Percentiles rank a stretch among this genome's conserved stretches.
These are phyloP conservation scores for Drechslerella stenobrocha DNA, from an alignment of 2,329 filamentous ascomycete genomes.

Conservation along the genomic window DNA sequence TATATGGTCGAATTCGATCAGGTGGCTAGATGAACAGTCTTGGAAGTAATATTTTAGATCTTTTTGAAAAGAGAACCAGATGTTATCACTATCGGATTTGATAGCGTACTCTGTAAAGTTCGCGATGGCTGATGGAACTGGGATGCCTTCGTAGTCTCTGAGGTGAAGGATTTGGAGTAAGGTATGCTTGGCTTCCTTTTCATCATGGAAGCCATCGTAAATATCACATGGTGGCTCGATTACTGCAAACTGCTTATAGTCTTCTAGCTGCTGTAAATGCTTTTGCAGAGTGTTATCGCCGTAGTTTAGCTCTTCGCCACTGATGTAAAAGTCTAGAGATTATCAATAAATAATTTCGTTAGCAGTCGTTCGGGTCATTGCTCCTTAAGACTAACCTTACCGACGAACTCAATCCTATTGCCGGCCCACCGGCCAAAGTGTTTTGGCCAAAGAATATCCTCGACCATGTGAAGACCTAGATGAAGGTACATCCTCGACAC, in stretches of 20 bases:
- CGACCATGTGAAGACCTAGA: background rate
- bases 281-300: background rate
- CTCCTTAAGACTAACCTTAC: constrained; percentile 15
- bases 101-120: background rate
- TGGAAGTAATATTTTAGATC: constrained; percentile 20
- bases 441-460: constrained; percentile 13
- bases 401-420: constrained; percentile 8
- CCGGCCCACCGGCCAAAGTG: constrained; percentile 28
- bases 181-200: background rate
- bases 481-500: constrained; percentile 1
- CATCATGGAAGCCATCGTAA: background rate
- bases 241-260: background rate
- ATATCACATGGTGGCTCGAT: background rate
- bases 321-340: background rate
- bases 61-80: constrained; percentile 12
- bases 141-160: background rate
- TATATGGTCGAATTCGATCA: constrained; percentile 8
- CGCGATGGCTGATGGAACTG: background rate
- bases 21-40: background rate
- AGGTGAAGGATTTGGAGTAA: background rate
- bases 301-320: background rate
- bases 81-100: background rate
- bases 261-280: background rate
- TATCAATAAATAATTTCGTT: too few species aligned
- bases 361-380: too few species aligned